These are phyloP conservation scores for Fraxinus americana DNA, from an alignment of 257 asterid genomes.

Conservation along the genomic window DNA sequence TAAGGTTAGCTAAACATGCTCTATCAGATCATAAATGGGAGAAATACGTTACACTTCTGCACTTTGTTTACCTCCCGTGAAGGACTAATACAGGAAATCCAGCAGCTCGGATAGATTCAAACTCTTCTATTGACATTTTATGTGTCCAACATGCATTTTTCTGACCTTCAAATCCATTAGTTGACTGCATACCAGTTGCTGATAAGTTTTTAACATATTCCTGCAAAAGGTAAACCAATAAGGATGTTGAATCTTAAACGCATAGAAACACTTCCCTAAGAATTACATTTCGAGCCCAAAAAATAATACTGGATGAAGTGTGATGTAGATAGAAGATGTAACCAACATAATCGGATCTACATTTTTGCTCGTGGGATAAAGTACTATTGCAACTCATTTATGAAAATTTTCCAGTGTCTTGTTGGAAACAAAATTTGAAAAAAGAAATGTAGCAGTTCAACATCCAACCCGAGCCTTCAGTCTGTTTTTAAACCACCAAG, in stretches of 20 bases:
- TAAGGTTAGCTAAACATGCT: background rate
- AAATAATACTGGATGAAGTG: background rate
- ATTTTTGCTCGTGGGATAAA: too few relatives aligned
- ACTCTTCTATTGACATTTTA: slow-evolving; percentile 56
- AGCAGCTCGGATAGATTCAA: slow-evolving; percentile 64
- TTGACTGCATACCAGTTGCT: slow-evolving; percentile 88
- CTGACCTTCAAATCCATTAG: slow-evolving; percentile 89
- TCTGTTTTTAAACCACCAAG: background rate
- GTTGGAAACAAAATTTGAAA: background rate
- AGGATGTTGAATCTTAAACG: background rate
- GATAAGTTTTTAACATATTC: slow-evolving; percentile 86
- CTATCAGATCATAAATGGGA: background rate
- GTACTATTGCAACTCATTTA: background rate
- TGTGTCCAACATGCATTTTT: slow-evolving; percentile 96
- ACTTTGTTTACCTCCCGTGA: slow-evolving; percentile 79
- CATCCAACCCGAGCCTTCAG: background rate
- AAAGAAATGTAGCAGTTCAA: background rate
- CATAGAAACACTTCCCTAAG: background rate
- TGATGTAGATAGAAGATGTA: background rate
- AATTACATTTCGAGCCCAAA: too few relatives aligned
- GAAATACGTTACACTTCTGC: background rate
- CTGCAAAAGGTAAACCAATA: slow-evolving; percentile 44
- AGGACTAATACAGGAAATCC: slow-evolving; percentile 85
- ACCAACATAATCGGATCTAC: too few relatives aligned
- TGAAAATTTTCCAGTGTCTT: background rate